These are phyloP conservation scores for Geranium incanum DNA, from an alignment of 441 rosid species.

Conservation along the genomic window DNA sequence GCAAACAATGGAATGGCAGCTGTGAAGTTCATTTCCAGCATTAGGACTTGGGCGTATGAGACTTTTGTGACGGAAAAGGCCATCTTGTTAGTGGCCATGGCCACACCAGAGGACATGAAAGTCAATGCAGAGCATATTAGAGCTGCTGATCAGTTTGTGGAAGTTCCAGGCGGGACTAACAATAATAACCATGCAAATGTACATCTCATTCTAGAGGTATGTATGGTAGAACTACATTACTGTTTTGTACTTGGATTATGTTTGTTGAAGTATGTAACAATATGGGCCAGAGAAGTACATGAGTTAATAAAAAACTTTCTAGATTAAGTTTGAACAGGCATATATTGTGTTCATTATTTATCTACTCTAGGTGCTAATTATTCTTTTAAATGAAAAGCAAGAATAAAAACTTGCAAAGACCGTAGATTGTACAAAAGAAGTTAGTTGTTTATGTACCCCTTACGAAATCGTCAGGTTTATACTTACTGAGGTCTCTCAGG, in stretches of 20 bases:
- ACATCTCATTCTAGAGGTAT: conserved; percentile 96
- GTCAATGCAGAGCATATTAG: conserved; percentile 98
- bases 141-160: conserved; percentile 98
- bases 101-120: conserved; percentile 99
- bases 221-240: conserved; percentile 14
- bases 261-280: background rate
- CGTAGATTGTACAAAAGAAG: background rate
- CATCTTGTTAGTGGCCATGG: conserved; percentile 93
- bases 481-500: conserved; percentile 12
- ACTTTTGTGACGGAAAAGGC: conserved; percentile 96
- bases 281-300: background rate
- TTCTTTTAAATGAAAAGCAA: background rate
- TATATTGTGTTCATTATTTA: background rate
- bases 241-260: background rate
- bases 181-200: conserved; percentile 98
- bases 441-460: too few species aligned
- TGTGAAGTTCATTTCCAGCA: conserved; percentile 91
- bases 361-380: background rate
- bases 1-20: conserved; percentile 99
- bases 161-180: conserved; percentile 99
- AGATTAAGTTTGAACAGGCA: background rate
- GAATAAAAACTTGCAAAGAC: background rate
- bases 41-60: conserved; percentile 97
- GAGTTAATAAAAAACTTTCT: background rate
- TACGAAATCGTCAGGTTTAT: background rate